phyloP scores from a whole-genome alignment of 768 basidiomycete species.

The Harrya chromipes region DNA sequence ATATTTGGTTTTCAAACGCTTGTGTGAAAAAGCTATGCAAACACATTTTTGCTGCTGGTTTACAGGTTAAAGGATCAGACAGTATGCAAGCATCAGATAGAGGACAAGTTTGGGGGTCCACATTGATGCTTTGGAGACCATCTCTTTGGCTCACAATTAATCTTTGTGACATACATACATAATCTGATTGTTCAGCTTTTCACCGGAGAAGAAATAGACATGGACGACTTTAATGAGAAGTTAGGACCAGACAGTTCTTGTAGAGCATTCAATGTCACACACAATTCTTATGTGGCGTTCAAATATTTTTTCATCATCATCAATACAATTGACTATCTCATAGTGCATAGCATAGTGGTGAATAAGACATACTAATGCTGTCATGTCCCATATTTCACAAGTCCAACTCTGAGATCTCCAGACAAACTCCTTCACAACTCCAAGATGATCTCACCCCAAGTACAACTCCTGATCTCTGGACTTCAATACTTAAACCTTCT shows the following conservation, averaged over 20 bases:
- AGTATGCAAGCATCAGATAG: slow-evolving; percentile 19
- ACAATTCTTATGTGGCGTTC: neutral
- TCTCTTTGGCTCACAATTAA: slow-evolving; percentile 1
- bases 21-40: slow-evolving; percentile 22
- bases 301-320: slow-evolving; percentile 2
- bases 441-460: no score
- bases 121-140: neutral
- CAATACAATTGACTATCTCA: neutral
- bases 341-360: neutral
- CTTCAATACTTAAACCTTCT: no score
- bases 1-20: slow-evolving; percentile 23
- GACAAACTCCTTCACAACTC: no score
- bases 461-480: no score
- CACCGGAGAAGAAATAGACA: neutral
- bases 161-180: neutral
- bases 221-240: neutral
- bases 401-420: no score
- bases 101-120: neutral
- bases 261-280: neutral
- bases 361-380: neutral
- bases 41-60: slow-evolving; percentile 24
- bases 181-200: neutral
- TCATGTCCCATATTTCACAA: no score
- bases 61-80: slow-evolving; percentile 32
- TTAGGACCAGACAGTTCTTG: no score